phyloP scores from a whole-genome alignment of 192 early-diverging fungal genomes.

The Backusella tarrabulga region DNA sequence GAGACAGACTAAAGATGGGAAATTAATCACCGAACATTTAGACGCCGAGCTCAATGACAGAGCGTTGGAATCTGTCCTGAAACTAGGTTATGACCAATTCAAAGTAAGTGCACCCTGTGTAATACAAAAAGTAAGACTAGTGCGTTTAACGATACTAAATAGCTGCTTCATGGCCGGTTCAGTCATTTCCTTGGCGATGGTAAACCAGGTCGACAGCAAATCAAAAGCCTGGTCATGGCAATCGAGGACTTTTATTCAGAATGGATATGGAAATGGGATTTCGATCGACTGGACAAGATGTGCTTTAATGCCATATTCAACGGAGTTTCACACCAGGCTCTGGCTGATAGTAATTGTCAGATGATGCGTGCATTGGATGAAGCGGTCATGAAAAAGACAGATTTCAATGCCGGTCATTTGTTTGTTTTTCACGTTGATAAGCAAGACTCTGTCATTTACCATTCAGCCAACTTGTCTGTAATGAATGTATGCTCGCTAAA shows the following conservation, averaged over 20 bases:
- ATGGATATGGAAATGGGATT: conserved; percentile 62
- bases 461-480: conserved; percentile 15
- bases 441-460: conserved; percentile 21
- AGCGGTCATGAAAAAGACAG: not conserved
- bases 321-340: conserved; percentile 26
- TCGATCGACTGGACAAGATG: conserved; percentile 43
- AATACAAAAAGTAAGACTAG: conserved; percentile 9
- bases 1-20: conserved; percentile 44
- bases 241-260: conserved; percentile 59
- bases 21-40: conserved; percentile 50
- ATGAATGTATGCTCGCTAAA: conserved; percentile 26
- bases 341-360: conserved; percentile 21
- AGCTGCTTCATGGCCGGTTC: conserved; percentile 46
- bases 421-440: conserved; percentile 23
- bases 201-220: conserved; percentile 32
- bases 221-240: conserved; percentile 20
- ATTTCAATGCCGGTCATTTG: conserved; percentile 15
- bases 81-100: conserved; percentile 54
- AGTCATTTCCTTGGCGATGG: conserved; percentile 16
- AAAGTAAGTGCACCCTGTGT: conserved; percentile 23
- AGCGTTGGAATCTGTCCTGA: conserved; percentile 42
- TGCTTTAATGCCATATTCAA: conserved; percentile 35
- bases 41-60: conserved; percentile 53
- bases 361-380: conserved; percentile 24
- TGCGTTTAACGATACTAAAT: not conserved